A percentile compares a stretch with the other conserved stretches of the same genome.
Evolutionary conservation across 306 rosid genomes (phyloP).

Genomic region (Quillaja saponaria): DNA sequence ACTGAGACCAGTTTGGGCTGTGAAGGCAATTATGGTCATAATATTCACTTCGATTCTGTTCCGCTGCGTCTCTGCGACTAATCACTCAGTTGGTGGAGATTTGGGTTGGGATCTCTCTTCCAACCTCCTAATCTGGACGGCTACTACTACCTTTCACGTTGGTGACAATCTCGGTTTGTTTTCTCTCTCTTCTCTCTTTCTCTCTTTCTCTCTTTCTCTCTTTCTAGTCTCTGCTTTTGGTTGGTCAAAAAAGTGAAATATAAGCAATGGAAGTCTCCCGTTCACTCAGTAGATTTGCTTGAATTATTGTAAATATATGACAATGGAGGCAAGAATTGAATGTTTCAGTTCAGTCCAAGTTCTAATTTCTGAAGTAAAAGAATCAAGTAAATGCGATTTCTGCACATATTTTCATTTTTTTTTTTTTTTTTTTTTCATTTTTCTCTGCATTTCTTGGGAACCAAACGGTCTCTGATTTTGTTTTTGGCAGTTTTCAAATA

Average conservation of each 20-base stretch:
- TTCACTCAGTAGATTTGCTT: background rate
- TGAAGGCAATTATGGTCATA: constrained; percentile 50
- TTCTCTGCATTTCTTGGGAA: constrained; percentile 1
- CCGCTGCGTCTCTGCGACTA: constrained; percentile 55
- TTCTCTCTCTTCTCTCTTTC: background rate
- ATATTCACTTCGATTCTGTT: constrained; percentile 52
- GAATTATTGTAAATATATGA: background rate
- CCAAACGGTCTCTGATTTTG: constrained; percentile 1
- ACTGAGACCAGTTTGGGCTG: constrained; percentile 52
- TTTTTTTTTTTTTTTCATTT: background rate
- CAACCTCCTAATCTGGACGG: constrained; percentile 56
- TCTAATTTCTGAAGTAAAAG: background rate
- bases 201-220: background rate
- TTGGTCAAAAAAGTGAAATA: no score
- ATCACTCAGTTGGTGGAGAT: constrained; percentile 65
- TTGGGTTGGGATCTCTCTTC: constrained; percentile 77
- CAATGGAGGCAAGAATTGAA: constrained; percentile 3
- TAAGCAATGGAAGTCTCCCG: no score
- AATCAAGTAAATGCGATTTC: constrained; percentile 1
- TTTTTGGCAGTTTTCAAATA: constrained; percentile 63
- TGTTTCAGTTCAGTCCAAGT: constrained; percentile 15
- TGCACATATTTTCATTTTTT: no score
- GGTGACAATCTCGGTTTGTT: constrained; percentile 67
- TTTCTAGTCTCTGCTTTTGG: no score
- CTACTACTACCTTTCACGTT: constrained; percentile 43